Conservation (phyloP, 106 monocot species). For the Gastrodia elata region DNA sequence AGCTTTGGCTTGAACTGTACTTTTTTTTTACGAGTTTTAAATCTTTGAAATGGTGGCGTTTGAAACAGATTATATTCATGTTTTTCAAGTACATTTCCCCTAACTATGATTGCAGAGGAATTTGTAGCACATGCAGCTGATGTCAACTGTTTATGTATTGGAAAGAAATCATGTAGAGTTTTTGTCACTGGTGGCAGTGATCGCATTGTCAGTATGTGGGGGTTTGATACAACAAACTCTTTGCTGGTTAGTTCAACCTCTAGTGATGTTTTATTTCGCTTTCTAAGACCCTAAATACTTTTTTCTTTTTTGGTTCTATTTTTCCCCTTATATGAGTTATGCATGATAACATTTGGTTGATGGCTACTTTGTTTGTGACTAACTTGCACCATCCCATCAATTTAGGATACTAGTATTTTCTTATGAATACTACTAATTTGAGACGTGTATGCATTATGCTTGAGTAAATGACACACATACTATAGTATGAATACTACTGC, state of each 20-base stretch:
- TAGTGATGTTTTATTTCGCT: not conserved
- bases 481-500: not conserved
- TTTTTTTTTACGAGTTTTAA: not conserved
- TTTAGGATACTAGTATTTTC: not conserved
- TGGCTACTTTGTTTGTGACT: not conserved
- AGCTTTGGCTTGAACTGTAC: not conserved
- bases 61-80: not conserved
- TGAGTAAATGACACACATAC: not conserved
- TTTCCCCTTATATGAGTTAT: not conserved
- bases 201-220: conserved; percentile 72
- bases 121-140: conserved; percentile 65
- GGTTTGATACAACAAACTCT: conserved; percentile 48
- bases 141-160: conserved; percentile 69
- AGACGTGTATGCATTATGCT: not conserved
- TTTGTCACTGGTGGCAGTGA: conserved; percentile 81
- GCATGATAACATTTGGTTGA: not conserved
- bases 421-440: not conserved
- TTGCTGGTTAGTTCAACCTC: conserved; percentile 55
- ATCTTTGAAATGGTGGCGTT: not conserved
- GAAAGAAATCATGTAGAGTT: conserved; percentile 72
- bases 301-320: not conserved
- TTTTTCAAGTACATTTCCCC: conserved; percentile 16
- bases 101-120: conserved; percentile 44
- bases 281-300: not conserved
- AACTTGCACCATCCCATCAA: not conserved